Percentiles rank a stretch among this genome's conserved stretches.
Conservation (phyloP, 2,329 filamentous ascomycete species). For the Fusarium penzigii region DNA sequence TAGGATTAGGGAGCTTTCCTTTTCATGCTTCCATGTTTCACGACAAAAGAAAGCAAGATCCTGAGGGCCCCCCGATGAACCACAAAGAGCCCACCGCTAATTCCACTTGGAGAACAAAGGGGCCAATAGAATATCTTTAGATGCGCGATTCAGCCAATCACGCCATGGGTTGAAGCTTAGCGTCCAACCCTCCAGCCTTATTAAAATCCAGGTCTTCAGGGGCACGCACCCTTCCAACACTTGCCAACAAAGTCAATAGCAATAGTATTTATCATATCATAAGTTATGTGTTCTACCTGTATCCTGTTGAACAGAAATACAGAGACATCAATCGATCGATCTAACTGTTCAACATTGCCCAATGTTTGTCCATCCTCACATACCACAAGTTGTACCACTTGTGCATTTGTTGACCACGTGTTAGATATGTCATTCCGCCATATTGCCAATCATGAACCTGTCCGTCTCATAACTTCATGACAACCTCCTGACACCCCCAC, state of each 20-base stretch:
- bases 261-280: too few species aligned
- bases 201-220: not conserved
- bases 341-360: not conserved
- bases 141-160: not conserved
- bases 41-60: too few species aligned
- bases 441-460: constrained; percentile 14
- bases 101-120: not conserved
- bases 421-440: constrained; percentile 2
- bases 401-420: not conserved
- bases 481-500: constrained; percentile 28
- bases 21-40: too few species aligned
- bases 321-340: too few species aligned
- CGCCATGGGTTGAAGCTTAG: not conserved
- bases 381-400: not conserved
- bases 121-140: not conserved
- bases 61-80: too few species aligned
- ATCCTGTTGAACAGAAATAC: not conserved
- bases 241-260: too few species aligned
- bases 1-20: not conserved
- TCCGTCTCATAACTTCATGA: constrained; percentile 26
- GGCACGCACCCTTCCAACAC: not conserved
- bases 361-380: not conserved
- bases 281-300: too few species aligned
- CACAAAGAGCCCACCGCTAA: not conserved
- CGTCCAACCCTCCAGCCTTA: not conserved